A percentile compares a stretch with the other conserved stretches of the same genome.
Evolutionary conservation across 2,329 filamentous ascomycete genomes (phyloP).

Genomic region (Stagonosporopsis rhizophila): DNA sequence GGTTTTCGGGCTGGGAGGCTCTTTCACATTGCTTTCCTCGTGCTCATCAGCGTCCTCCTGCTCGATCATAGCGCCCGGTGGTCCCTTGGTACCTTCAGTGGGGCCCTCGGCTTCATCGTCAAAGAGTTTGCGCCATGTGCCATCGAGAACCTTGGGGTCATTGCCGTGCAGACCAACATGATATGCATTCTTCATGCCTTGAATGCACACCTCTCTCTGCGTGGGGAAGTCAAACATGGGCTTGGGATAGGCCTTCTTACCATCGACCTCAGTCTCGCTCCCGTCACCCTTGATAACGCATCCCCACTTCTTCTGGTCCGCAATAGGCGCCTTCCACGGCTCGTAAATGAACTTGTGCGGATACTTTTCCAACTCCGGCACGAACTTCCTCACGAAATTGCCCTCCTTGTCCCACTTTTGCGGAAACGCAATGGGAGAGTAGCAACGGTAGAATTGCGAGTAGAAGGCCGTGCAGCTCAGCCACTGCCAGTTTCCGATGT

Average conservation of each 20-base stretch:
- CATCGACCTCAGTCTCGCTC: constrained; percentile 48
- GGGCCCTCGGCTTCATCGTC: constrained; percentile 55
- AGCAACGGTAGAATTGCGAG: constrained; percentile 73
- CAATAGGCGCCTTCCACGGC: constrained; percentile 75
- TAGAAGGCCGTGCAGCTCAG: constrained; percentile 78
- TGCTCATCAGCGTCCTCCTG: constrained; percentile 28
- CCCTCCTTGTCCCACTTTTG: constrained; percentile 79
- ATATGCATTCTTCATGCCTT: constrained; percentile 75
- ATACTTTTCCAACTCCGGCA: constrained; percentile 69
- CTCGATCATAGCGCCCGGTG: constrained; percentile 49
- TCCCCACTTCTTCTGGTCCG: constrained; percentile 72
- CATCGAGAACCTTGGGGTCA: constrained; percentile 67
- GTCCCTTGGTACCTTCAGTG: constrained; percentile 51
- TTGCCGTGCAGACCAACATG: constrained; percentile 69
- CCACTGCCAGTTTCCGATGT: constrained; percentile 82
- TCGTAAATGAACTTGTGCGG: constrained; percentile 78
- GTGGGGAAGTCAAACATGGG: constrained; percentile 79
- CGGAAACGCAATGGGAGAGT: constrained; percentile 73
- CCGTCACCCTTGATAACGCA: constrained; percentile 63
- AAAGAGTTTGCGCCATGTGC: constrained; percentile 62
- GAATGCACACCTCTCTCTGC: constrained; percentile 67
- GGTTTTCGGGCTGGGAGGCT: constrained; percentile 21
- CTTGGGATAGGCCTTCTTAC: constrained; percentile 67
- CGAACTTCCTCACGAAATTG: constrained; percentile 67
- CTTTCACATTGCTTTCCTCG: constrained; percentile 19